phyloP scores from a whole-genome alignment of 495 filamentous ascomycete genomes.

The Talaromyces trachyspermus region DNA sequence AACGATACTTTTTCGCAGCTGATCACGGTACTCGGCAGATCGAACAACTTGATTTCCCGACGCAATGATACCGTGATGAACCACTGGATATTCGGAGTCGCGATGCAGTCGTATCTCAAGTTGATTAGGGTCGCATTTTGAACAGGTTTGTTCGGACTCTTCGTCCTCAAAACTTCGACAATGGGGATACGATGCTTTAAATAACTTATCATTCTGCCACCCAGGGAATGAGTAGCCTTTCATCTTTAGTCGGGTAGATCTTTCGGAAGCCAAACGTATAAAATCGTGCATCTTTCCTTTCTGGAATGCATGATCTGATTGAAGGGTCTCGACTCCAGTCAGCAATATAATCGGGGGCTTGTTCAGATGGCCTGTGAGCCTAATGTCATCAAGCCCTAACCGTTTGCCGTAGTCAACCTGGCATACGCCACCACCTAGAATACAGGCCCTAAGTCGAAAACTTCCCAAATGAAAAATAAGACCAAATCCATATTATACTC shows the following conservation, averaged over 20 bases:
- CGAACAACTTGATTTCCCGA: conserved; percentile 27
- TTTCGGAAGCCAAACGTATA: background rate
- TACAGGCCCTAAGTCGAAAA: too few relatives aligned
- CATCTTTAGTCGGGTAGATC: background rate
- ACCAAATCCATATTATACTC: too few relatives aligned
- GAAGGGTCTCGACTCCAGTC: conserved; percentile 15
- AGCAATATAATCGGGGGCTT: conserved; percentile 13
- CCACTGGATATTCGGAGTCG: background rate
- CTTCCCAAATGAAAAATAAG: too few relatives aligned
- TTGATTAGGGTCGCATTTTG: background rate
- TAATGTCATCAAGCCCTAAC: conserved; percentile 11
- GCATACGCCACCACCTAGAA: conserved; percentile 13
- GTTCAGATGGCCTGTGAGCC: conserved; percentile 19
- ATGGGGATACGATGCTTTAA: background rate
- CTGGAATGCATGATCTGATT: conserved; percentile 16
- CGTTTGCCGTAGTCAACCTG: conserved; percentile 16
- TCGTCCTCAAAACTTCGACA: background rate
- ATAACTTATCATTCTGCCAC: background rate
- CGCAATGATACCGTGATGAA: conserved; percentile 19
- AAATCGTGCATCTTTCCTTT: background rate
- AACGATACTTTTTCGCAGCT: background rate
- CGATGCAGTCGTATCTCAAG: background rate
- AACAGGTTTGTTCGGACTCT: background rate
- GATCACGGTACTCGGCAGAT: conserved; percentile 19
- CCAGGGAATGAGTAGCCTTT: background rate